Percentiles rank a stretch among this genome's conserved stretches.
Conservation (phyloP, 805 yeast species). For the Zygoascus flipseniorum region DNA sequence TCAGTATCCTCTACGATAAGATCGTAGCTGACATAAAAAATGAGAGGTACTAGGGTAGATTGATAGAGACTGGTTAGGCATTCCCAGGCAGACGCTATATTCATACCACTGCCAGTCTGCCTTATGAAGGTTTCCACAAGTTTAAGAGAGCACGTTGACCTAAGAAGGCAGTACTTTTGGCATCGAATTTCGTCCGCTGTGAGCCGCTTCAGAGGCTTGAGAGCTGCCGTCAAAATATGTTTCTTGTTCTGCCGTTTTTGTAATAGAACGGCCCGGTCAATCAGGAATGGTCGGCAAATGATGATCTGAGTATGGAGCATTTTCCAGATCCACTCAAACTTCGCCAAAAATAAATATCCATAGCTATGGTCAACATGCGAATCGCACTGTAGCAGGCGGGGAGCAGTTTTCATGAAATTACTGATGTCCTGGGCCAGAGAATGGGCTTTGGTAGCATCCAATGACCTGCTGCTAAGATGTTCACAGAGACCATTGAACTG, state of each 20-base stretch:
- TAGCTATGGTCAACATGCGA: neutral
- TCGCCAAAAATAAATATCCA: neutral
- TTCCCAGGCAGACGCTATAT: neutral
- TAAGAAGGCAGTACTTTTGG: neutral
- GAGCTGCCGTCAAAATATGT: neutral
- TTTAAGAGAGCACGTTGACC: neutral
- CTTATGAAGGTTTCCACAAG: neutral
- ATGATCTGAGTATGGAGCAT: neutral
- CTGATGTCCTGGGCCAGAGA: neutral
- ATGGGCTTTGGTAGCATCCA: neutral
- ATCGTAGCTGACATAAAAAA: neutral
- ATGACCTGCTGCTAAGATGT: neutral
- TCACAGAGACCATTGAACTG: neutral
- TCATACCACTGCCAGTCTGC: neutral
- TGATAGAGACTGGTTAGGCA: neutral
- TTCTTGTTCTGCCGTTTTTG: neutral
- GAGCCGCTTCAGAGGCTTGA: neutral
- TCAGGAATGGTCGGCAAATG: neutral
- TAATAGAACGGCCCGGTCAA: neutral
- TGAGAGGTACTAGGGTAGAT: neutral
- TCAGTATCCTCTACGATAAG: neutral
- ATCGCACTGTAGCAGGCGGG: neutral
- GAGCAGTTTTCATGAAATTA: neutral
- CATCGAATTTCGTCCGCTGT: neutral
- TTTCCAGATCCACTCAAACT: neutral